A percentile compares a stretch with the other conserved stretches of the same genome.
Conservation (phyloP, 225 moss, liverwort and hornwort genomes). For the Marchantia polymorpha region DNA sequence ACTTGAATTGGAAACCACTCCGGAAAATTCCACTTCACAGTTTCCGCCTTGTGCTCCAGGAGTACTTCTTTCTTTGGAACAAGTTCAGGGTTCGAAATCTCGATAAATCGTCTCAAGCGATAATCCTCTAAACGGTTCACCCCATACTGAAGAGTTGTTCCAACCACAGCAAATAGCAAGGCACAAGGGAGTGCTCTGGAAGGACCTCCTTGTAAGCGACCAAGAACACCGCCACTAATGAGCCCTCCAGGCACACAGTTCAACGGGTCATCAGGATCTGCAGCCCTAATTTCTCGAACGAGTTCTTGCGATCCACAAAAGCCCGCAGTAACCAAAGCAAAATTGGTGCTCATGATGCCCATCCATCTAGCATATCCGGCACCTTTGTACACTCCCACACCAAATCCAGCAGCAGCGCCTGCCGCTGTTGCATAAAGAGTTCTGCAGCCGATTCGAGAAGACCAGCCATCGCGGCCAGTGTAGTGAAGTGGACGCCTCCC, state of each 20-base stretch:
- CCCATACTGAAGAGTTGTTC: slow-evolving; percentile 72
- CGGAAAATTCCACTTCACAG: slow-evolving; percentile 56
- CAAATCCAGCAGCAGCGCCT: slow-evolving; percentile 60
- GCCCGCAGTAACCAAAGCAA: slow-evolving; percentile 61
- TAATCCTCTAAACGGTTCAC: slow-evolving; percentile 61
- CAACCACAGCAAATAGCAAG: slow-evolving; percentile 75
- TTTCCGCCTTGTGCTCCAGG: slow-evolving; percentile 25
- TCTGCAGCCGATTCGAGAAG: slow-evolving; percentile 54
- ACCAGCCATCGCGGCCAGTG: slow-evolving; percentile 82
- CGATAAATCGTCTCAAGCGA: slow-evolving; percentile 61
- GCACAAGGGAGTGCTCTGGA: slow-evolving; percentile 72
- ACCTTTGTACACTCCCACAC: slow-evolving; percentile 55
- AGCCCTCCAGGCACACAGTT: slow-evolving; percentile 77
- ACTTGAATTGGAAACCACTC: slow-evolving; percentile 93
- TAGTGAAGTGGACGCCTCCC: slow-evolving; percentile 79
- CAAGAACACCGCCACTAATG: slow-evolving; percentile 74
- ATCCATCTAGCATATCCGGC: slow-evolving; percentile 56
- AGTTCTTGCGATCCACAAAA: slow-evolving; percentile 84
- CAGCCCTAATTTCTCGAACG: slow-evolving; percentile 86
- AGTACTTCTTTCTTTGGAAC: slow-evolving; percentile 18
- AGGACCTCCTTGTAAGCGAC: slow-evolving; percentile 66
- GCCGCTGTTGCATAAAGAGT: slow-evolving; percentile 53
- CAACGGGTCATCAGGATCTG: slow-evolving; percentile 70
- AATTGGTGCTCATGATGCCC: slow-evolving; percentile 64
- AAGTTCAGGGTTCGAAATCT: slow-evolving; percentile 28